Evolutionary conservation across 441 rosid genomes (phyloP).

Genomic region (Metrosideros polymorpha): DNA sequence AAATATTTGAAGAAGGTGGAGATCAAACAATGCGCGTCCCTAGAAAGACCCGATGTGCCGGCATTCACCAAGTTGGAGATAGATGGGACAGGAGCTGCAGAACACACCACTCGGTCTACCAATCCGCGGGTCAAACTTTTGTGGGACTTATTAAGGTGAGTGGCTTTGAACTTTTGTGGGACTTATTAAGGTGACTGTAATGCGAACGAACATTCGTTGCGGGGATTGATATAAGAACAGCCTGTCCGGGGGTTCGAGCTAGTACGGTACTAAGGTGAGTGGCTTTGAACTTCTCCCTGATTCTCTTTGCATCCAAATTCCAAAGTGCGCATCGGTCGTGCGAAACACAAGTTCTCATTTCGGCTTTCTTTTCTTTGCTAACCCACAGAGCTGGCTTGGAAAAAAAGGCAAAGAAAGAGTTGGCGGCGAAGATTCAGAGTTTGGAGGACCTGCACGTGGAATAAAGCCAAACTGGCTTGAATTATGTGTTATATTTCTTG

Average conservation of each 20-base stretch:
- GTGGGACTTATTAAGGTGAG: too few relatives aligned
- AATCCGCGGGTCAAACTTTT: too few relatives aligned
- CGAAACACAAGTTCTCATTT: not conserved
- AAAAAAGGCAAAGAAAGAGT: not conserved
- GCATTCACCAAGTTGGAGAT: not conserved
- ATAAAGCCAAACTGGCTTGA: not conserved
- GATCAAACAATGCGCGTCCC: not conserved
- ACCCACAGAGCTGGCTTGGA: not conserved
- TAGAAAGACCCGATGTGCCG: not conserved
- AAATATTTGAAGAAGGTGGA: fast-evolving
- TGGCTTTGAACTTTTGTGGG: too few relatives aligned
- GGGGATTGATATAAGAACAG: too few relatives aligned
- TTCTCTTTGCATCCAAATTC: too few relatives aligned
- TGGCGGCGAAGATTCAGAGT: too few relatives aligned
- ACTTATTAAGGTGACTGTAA: too few relatives aligned
- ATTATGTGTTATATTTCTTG: not conserved
- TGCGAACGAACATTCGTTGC: too few relatives aligned
- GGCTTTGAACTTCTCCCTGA: too few relatives aligned
- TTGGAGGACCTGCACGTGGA: too few relatives aligned
- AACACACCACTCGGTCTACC: not conserved
- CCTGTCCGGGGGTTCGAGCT: too few relatives aligned
- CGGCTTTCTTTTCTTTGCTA: not conserved
- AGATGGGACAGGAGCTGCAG: not conserved
- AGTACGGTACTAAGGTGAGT: too few relatives aligned
- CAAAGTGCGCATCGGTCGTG: not conserved